Conservation (phyloP, 176 grass and related monocot species). For the Zea luxurians region DNA sequence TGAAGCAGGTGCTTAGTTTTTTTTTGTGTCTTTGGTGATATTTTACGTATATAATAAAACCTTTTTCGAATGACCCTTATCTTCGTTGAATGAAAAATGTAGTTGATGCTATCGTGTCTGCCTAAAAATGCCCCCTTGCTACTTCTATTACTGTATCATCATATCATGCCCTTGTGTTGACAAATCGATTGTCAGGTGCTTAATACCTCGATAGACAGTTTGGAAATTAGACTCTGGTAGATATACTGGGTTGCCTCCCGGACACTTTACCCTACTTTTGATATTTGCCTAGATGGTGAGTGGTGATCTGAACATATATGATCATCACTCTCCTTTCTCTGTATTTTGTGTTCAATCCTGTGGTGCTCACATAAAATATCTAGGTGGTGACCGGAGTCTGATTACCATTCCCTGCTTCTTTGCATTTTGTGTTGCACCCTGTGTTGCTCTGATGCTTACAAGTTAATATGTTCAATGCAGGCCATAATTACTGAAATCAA, state of each 20-base stretch:
- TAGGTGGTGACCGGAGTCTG: background rate
- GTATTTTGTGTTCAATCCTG: background rate
- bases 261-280: background rate
- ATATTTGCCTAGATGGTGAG: background rate
- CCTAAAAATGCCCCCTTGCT: background rate
- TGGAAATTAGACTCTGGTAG: background rate
- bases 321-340: background rate
- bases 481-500: slow-evolving; percentile 90
- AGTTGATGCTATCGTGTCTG: background rate
- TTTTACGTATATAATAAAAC: background rate
- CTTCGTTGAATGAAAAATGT: background rate
- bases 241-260: background rate
- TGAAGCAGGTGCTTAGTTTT: background rate
- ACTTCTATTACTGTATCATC: background rate
- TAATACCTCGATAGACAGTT: background rate
- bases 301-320: background rate
- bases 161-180: background rate
- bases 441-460: slow-evolving; percentile 15
- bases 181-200: background rate
- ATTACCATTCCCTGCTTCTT: background rate
- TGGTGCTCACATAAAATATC: background rate
- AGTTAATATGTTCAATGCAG: slow-evolving; percentile 40
- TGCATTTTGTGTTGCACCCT: background rate
- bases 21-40: background rate
- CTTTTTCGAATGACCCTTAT: background rate